Evolutionary conservation across 139 green algal genomes (phyloP), one percentile per base, ranked within the genome.

Genomic region (Yamagishiella unicocca): DNA sequence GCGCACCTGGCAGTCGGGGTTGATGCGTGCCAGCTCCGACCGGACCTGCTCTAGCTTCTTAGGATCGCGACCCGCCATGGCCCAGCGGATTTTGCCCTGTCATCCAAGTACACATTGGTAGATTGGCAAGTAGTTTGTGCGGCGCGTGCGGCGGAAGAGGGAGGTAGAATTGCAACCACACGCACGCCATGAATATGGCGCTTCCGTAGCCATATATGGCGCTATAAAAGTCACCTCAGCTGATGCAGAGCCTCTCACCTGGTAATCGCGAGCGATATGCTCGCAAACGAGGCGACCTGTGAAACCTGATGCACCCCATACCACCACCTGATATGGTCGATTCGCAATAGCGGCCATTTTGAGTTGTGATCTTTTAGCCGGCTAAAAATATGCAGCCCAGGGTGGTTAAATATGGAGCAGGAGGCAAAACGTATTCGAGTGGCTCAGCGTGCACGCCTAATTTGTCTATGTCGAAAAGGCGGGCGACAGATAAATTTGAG

Each of bases 241-340:
- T 58, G 14, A 12, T 58, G 17, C 50, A 58, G 50, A n/a, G n/a
- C n/a, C n/a, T 58, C 58, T 54, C 33, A 90, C 93, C 84, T 92
- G 89, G 86, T 98, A 98, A 38, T 94, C 85, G 0, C 72, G 73
- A 0, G 92, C 91, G 0, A 98, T 84, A 74, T 98, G 95, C 90
- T 98, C 93, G n/a, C 87, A 92, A 0, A 98, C 94, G 2, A 98
- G 85, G 17, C 90, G 80, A 2, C 89, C 89, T 4, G 92, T 97
- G 72, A 96, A 97, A 29, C 96, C 96, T 31, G 91, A 94, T 4
- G 92, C 95, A 17, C 96, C 96, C 84, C 89, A 97, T 0, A 98
- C 91, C 2, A 97, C 92, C 0, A 98, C 75, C 35, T 98, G 86
- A 37, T 94, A 96, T 0, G 90, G 89, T 8, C 91, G 75, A 8